phyloP scores from a whole-genome alignment of 2,329 filamentous ascomycete species.

The Clarireedia paspali region DNA sequence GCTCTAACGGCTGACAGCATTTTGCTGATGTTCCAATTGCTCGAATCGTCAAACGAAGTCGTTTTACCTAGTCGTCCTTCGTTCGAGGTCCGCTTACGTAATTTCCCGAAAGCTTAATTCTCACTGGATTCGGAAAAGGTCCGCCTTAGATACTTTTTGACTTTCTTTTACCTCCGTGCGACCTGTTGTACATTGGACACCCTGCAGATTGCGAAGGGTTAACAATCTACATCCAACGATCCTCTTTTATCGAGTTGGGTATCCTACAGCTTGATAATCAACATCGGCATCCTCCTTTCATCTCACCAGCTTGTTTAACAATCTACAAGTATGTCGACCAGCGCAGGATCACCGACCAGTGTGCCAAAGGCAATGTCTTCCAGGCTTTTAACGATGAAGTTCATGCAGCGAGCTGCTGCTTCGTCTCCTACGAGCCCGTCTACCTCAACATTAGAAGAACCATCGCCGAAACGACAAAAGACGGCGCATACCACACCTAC shows the following conservation, averaged over 20 bases:
- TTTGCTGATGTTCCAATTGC: conserved; percentile 26
- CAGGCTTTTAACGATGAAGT: conserved; percentile 89
- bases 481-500: conserved; percentile 30
- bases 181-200: background rate
- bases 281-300: background rate
- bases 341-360: conserved; percentile 17
- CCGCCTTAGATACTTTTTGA: background rate
- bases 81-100: background rate
- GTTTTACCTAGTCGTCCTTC: conserved; percentile 2
- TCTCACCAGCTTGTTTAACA: background rate
- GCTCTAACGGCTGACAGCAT: conserved; percentile 38
- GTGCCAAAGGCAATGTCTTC: conserved; percentile 71
- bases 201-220: background rate
- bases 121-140: conserved; percentile 1
- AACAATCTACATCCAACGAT: background rate
- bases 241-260: background rate
- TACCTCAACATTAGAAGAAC: conserved; percentile 41
- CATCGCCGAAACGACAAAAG: conserved; percentile 58
- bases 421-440: conserved; percentile 39
- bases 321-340: conserved; percentile 21
- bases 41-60: conserved; percentile 1
- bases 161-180: conserved; percentile 4
- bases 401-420: conserved; percentile 84
- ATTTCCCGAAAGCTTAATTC: conserved; percentile 4
- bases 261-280: background rate